Conservation (phyloP, 768 basidiomycete genomes). For the Kwoniella heveanensis region DNA sequence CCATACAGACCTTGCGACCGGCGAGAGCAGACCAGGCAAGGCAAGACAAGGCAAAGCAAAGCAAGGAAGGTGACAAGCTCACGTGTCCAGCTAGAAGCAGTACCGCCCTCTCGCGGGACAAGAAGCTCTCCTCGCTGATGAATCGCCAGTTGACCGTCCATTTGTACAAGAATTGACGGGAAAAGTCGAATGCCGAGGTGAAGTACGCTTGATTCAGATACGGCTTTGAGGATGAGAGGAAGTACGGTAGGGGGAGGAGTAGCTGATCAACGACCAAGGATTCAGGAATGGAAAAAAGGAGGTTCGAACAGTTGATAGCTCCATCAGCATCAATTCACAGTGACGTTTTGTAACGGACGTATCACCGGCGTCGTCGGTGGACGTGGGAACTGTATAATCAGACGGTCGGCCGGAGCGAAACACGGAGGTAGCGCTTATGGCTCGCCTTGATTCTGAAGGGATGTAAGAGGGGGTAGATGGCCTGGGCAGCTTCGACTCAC, state of each 20-base stretch:
- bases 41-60: not conserved
- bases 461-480: too few relatives aligned
- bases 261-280: conserved; percentile 60
- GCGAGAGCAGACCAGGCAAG: not conserved
- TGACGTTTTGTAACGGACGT: too few relatives aligned
- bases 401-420: too few relatives aligned
- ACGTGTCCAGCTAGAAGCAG: conserved; percentile 71
- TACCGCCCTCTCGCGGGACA: conserved; percentile 66
- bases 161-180: conserved; percentile 83
- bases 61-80: not conserved
- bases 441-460: too few relatives aligned
- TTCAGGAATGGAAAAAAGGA: conserved; percentile 30
- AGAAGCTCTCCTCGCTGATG: conserved; percentile 73
- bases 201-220: conserved; percentile 63
- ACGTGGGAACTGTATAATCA: too few relatives aligned
- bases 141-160: conserved; percentile 99
- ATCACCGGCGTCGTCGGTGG: too few relatives aligned
- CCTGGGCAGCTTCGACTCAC: conserved; percentile 20
- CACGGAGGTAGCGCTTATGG: too few relatives aligned
- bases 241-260: conserved; percentile 70
- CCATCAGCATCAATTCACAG: too few relatives aligned
- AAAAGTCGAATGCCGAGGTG: conserved; percentile 77
- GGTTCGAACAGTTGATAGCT: too few relatives aligned
- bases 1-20: too few relatives aligned
- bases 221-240: conserved; percentile 61